These are phyloP conservation scores for Kodamaea ohmeri DNA, from an alignment of 1,139 yeast genomes.

Conservation along the genomic window DNA sequence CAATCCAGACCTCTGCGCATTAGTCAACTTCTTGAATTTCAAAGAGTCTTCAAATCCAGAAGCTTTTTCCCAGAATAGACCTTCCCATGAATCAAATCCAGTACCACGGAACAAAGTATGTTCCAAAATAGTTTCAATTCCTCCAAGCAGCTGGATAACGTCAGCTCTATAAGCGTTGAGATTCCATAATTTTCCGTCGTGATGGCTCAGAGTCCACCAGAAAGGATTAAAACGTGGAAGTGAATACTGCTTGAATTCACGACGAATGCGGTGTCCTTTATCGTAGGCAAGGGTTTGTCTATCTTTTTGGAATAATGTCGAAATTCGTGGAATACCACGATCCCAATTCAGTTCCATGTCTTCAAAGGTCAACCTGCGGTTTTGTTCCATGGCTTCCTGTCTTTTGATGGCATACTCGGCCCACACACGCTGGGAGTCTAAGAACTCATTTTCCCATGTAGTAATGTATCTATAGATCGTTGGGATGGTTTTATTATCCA, in stretches of 20 bases:
- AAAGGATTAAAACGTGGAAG: slow-evolving; percentile 77
- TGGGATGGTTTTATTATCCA: slow-evolving; percentile 81
- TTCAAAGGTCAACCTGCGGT: slow-evolving; percentile 84
- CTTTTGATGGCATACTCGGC: slow-evolving; percentile 92
- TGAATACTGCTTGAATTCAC: slow-evolving; percentile 73
- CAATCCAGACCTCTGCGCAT: slow-evolving; percentile 96
- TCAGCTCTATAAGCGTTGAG: slow-evolving; percentile 90
- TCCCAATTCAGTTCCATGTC: slow-evolving; percentile 96
- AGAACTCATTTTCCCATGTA: slow-evolving; percentile 94
- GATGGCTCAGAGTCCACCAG: slow-evolving; percentile 95
- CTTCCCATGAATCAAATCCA: slow-evolving; percentile 98
- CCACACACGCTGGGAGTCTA: slow-evolving; percentile 96
- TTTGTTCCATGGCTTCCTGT: slow-evolving; percentile 82
- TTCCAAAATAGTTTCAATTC: slow-evolving; percentile 92
- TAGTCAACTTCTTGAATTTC: slow-evolving; percentile 90
- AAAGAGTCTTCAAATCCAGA: slow-evolving; percentile 96
- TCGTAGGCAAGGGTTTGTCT: slow-evolving; percentile 93
- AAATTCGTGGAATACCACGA: slow-evolving; percentile 92
- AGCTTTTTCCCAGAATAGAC: slow-evolving; percentile 96
- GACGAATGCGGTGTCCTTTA: slow-evolving; percentile 85
- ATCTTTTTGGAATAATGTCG: slow-evolving; percentile 92
- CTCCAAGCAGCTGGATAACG: slow-evolving; percentile 96
- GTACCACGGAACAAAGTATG: slow-evolving; percentile 96
- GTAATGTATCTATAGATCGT: slow-evolving; percentile 90
- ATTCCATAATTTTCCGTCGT: slow-evolving; percentile 96